Evolutionary conservation across 116 monocot species (phyloP), one percentile per base, ranked within the genome.

Genomic region (Trichopus zeylanicus): DNA sequence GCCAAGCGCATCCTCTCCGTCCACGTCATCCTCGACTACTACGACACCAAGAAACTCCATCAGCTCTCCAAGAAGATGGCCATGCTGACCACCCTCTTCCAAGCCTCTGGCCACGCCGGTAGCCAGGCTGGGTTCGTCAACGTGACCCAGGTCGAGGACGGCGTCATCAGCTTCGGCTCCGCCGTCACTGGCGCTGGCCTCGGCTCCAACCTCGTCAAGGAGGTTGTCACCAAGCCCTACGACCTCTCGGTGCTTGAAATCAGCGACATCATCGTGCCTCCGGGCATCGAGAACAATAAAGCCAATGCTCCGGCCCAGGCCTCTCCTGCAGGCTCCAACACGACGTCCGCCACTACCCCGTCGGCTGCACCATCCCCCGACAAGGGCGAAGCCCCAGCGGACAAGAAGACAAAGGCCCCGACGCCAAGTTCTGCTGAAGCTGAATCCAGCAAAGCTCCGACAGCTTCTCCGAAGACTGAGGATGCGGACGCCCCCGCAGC

Each of bases 51-150:
- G 5, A 87, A 79, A 70, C 65, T 87, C 55, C 33, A 60, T 10
- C 29, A 37, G 34, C 64, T 80, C 42, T 10, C 48, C 23, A 51
- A 63, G 20, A 59, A 52, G 42, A 53, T 53, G 53, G 38, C 67
- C 46, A 16, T 52, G 26, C 30, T 79, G 48, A 73, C 82, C 63
- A 82, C 82, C 58, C 62, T 87, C 23, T 76, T 72, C 64, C 82
- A 87, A 63, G 55, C 75, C 48, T 64, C 61, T 56, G 82, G 82
- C 10, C 12, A 21, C 3, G 87, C 87, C 31, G 27, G 15, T 27
- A 59, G 47, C 6, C 13, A 38, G 21, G 38, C 27, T 47, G 87
- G 87, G 6, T 82, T 73, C 70, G 53, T 87, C 49, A 87, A 82
- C 61, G 64, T 64, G 26, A 73, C 75, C 39, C 19, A 31, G 23